phyloP scores from a whole-genome alignment of 164 flowering plant species.

The Tinospora cordifolia region DNA sequence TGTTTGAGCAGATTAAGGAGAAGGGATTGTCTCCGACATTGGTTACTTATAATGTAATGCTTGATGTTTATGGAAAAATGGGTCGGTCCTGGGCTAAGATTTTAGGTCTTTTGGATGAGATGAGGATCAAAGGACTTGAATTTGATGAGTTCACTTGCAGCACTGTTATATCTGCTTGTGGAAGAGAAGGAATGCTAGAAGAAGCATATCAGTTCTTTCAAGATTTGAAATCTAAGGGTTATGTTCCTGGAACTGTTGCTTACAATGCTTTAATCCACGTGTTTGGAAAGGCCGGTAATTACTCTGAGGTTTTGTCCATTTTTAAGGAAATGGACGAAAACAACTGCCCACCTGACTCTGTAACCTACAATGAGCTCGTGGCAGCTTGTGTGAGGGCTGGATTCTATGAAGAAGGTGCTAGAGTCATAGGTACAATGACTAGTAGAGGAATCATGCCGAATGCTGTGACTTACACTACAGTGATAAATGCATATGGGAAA shows the following conservation, averaged over 20 bases:
- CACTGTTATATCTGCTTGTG: constrained; percentile 86
- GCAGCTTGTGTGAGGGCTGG: constrained; percentile 82
- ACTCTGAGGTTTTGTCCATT: constrained; percentile 55
- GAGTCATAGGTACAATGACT: constrained; percentile 57
- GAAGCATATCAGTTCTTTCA: constrained; percentile 67
- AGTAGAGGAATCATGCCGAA: constrained; percentile 61
- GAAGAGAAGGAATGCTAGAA: constrained; percentile 67
- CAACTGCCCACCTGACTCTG: constrained; percentile 56
- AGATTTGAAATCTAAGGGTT: constrained; percentile 49
- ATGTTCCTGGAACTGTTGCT: constrained; percentile 61
- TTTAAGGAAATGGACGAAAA: constrained; percentile 84
- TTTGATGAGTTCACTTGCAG: constrained; percentile 91
- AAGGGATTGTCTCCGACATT: constrained; percentile 55
- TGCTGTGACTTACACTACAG: constrained; percentile 79
- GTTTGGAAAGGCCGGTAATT: constrained; percentile 69
- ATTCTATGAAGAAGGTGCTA: constrained; percentile 68
- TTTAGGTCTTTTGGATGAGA: constrained; percentile 60
- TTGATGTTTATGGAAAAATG: constrained; percentile 86
- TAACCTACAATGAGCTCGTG: constrained; percentile 85
- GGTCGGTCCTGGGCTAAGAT: constrained; percentile 75
- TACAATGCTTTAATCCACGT: constrained; percentile 78
- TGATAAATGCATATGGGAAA: constrained; percentile 77
- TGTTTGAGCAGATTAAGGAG: constrained; percentile 49
- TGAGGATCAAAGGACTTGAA: constrained; percentile 48
- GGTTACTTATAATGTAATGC: constrained; percentile 85